phyloP scores from a whole-genome alignment of 805 yeast species.

The Komagataella ulmi region DNA sequence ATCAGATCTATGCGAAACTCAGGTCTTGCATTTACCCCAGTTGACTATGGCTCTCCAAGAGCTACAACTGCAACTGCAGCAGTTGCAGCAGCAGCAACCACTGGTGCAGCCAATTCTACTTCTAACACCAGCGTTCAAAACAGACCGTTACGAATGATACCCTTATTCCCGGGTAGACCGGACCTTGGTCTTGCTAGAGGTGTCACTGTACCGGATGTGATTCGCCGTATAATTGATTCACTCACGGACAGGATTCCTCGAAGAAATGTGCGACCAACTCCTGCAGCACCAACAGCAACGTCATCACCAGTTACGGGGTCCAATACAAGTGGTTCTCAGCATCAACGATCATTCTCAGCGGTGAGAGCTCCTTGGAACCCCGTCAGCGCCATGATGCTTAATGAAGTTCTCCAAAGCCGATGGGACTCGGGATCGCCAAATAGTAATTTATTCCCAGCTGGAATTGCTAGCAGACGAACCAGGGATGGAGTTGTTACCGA shows the following conservation, averaged over 20 bases:
- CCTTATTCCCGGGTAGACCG: background rate
- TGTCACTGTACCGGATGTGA: background rate
- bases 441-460: conserved; percentile 23
- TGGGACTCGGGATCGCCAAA: background rate
- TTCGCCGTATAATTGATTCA: background rate
- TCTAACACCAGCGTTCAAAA: background rate
- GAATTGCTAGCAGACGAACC: conserved; percentile 34
- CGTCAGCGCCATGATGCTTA: conserved; percentile 1
- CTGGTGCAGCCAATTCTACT: background rate
- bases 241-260: background rate
- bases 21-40: background rate
- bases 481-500: conserved; percentile 20
- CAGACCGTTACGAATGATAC: background rate
- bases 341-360: background rate
- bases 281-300: background rate
- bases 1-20: background rate
- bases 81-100: background rate
- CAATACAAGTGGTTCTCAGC: background rate
- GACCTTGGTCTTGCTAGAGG: background rate
- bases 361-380: background rate
- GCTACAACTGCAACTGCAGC: background rate
- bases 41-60: background rate
- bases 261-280: background rate
- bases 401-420: conserved; percentile 6
- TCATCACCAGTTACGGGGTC: background rate